These are phyloP conservation scores for Mycena epipterygia DNA, from an alignment of 768 basidiomycete genomes.

Conservation along the genomic window DNA sequence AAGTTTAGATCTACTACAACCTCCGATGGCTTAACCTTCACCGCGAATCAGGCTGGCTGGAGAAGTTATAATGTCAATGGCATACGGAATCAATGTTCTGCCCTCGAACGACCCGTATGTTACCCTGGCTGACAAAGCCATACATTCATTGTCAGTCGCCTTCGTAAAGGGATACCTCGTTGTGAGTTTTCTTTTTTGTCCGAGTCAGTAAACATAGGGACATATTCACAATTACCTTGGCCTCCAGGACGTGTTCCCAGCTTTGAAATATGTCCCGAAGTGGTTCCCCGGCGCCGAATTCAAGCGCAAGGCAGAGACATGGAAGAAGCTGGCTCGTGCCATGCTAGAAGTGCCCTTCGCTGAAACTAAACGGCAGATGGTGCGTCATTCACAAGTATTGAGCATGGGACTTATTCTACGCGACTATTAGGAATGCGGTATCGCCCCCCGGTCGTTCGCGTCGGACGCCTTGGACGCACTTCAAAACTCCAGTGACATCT, in stretches of 20 bases:
- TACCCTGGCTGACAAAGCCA: neutral
- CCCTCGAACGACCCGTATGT: slow-evolving; percentile 41
- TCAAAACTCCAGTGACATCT: no score
- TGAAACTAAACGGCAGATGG: slow-evolving; percentile 33
- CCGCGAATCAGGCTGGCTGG: slow-evolving; percentile 1
- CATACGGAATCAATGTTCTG: slow-evolving; percentile 42
- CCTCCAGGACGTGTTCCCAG: neutral
- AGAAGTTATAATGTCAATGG: slow-evolving; percentile 32
- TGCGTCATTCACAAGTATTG: slow-evolving; percentile 6
- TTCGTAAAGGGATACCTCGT: neutral
- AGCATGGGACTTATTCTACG: no score
- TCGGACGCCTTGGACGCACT: no score
- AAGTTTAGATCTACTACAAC: neutral
- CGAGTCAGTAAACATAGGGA: no score
- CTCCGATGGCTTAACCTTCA: neutral
- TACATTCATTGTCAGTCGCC: neutral
- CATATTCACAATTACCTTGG: no score
- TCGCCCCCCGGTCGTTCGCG: no score
- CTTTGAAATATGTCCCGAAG: neutral
- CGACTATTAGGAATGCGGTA: no score
- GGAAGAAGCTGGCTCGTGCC: neutral
- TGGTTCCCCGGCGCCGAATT: neutral
- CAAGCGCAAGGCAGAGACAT: no score
- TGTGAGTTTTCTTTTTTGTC: neutral
- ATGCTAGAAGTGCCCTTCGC: neutral